Base-by-base conservation (phyloP, 805 yeast genomes). In the Yarrowia deformans region DNA sequence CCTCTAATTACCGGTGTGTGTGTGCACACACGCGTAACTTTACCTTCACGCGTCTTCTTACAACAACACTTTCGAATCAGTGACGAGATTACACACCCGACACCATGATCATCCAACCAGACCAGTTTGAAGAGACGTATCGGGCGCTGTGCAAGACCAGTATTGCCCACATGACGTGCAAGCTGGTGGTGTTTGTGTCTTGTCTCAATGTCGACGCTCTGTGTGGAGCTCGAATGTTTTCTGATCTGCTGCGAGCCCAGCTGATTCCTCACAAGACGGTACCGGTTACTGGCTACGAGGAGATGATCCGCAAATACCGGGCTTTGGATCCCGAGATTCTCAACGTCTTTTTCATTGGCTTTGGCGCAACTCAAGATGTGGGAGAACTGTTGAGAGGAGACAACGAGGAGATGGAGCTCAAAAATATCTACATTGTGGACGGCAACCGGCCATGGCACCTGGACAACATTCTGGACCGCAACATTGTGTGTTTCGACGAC, bases 401-500 rank as follows among this genome's bases (percentile, higher is more conserved):
- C 5, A 48, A 63, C 18, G 75, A 48, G 67, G 71, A 48, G 13
- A 77, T 75, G 35, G 76, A 71, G 8, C 74, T 73, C 60, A 83
- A 95, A 72, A 86, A 83, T 69, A 84, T 94, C 1, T 96, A 91
- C 74, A 85, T 96, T 12, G 83, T 95, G 69, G 99, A 95, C 78
- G 93, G 97, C 3, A 95, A 90, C 72, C 81, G 98, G 72, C 99
- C 99, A 4, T 95, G 99, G 98, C 93, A 93, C 78, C 81, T 95
- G 72, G 97, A 93, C 77, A 95, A 95, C 76, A 75, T 95, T 58
- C 93, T 90, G 82, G 88, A 94, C 8, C 86, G 87, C 10, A 83
- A 87, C 71, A 86, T 95, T 7, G 69, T 76, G 7, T 93, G 98
- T 77, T 85, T 93, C 70, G 98, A 93, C 75, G 98, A 94, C 76